phyloP scores from a whole-genome alignment of 2,329 filamentous ascomycete genomes.

The Fusarium sp. region DNA sequence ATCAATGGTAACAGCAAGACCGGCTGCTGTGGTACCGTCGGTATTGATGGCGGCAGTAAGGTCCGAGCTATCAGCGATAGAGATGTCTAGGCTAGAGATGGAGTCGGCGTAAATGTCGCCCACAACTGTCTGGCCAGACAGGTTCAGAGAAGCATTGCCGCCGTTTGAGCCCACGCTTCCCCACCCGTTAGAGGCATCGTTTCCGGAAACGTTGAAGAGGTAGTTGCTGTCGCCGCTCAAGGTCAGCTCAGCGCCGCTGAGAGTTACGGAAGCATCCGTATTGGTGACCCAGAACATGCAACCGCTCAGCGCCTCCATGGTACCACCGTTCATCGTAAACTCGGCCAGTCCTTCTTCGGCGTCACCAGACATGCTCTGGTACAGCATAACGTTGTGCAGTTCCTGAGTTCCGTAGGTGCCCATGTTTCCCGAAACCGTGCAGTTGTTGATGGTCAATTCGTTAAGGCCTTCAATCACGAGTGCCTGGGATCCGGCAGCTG shows the following conservation, averaged over 20 bases:
- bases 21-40: constrained; percentile 17
- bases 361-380: constrained; percentile 34
- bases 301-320: constrained; percentile 22
- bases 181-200: constrained; percentile 27
- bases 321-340: constrained; percentile 29
- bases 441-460: constrained; percentile 31
- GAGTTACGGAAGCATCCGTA: constrained; percentile 21
- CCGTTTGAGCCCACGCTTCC: constrained; percentile 29
- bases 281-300: constrained; percentile 36
- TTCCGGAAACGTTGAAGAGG: constrained; percentile 30
- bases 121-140: constrained; percentile 19
- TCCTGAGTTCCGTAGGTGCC: constrained; percentile 18
- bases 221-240: constrained; percentile 25
- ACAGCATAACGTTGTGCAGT: constrained; percentile 33
- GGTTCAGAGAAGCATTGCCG: constrained; percentile 20
- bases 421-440: constrained; percentile 31
- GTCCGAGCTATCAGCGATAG: constrained; percentile 11
- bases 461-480: constrained; percentile 33
- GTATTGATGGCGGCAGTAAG: constrained; percentile 21
- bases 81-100: constrained; percentile 18
- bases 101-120: constrained; percentile 26
- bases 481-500: constrained; percentile 13
- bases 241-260: constrained; percentile 19
- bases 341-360: constrained; percentile 28
- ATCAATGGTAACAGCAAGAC: constrained; percentile 10